A percentile compares a stretch with the other conserved stretches of the same genome.
phyloP scores from a whole-genome alignment of 2,329 filamentous ascomycete genomes.

The Tolypocladium paradoxum region DNA sequence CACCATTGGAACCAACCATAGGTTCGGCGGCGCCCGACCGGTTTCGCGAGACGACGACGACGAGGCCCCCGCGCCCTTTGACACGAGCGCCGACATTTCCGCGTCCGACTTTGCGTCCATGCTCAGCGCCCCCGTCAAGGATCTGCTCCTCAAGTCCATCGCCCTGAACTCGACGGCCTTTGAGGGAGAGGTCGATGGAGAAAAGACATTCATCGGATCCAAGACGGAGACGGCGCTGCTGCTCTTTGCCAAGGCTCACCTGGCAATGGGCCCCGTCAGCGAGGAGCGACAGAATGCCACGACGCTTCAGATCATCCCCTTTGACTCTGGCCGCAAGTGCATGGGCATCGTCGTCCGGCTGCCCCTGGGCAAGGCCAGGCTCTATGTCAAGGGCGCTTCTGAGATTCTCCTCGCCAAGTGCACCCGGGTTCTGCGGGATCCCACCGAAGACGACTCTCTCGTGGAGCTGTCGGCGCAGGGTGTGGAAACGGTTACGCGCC shows the following conservation, averaged over 20 bases:
- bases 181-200: conserved; percentile 60
- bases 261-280: conserved; percentile 55
- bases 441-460: conserved; percentile 31
- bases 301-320: conserved; percentile 59
- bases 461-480: conserved; percentile 39
- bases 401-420: conserved; percentile 52
- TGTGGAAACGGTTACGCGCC: conserved; percentile 44
- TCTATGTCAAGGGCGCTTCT: conserved; percentile 55
- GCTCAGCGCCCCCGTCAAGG: conserved; percentile 36
- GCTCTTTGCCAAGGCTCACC: conserved; percentile 54
- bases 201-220: conserved; percentile 59
- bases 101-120: conserved; percentile 35
- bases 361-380: conserved; percentile 38
- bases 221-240: conserved; percentile 69
- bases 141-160: conserved; percentile 48
- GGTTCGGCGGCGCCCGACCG: conserved; percentile 36
- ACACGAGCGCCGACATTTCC: conserved; percentile 25
- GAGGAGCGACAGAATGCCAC: conserved; percentile 51
- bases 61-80: conserved; percentile 11
- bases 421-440: conserved; percentile 38
- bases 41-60: conserved; percentile 12
- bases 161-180: conserved; percentile 64
- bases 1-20: conserved; percentile 43
- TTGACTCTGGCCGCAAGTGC: conserved; percentile 67
- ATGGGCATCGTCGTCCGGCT: conserved; percentile 50